Evolutionary conservation across 2,329 filamentous ascomycete species (phyloP).

Genomic region (Lojkania enalia): DNA sequence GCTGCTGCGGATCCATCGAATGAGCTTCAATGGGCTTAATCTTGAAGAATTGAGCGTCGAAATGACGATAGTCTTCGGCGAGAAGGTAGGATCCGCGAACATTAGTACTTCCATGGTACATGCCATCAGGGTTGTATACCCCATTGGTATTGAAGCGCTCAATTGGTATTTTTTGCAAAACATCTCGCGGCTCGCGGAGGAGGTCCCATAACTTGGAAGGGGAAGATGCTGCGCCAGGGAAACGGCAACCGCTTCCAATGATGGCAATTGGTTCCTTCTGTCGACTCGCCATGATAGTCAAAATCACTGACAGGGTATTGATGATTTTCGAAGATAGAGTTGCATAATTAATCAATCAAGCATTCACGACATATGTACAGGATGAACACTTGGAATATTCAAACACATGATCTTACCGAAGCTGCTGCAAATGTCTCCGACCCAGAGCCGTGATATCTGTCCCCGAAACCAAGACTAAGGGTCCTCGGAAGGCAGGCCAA

Average conservation of each 20-base stretch:
- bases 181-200: slow-evolving; percentile 28
- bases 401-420: too few species aligned
- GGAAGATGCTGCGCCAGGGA: slow-evolving; percentile 31
- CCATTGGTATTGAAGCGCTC: slow-evolving; percentile 7
- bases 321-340: too few species aligned
- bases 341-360: too few species aligned
- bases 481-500: too few species aligned
- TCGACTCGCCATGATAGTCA: too few species aligned
- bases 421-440: too few species aligned
- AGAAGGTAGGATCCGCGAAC: slow-evolving; percentile 8
- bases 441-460: too few species aligned
- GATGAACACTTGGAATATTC: too few species aligned
- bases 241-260: slow-evolving; percentile 40
- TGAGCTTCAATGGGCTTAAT: slow-evolving; percentile 14
- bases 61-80: slow-evolving; percentile 5
- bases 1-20: slow-evolving; percentile 20
- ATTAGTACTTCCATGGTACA: slow-evolving; percentile 20
- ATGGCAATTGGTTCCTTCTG: slow-evolving; percentile 36
- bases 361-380: too few species aligned
- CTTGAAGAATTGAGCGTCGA: slow-evolving; percentile 20
- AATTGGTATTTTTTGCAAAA: slow-evolving; percentile 20
- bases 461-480: too few species aligned
- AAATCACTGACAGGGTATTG: too few species aligned
- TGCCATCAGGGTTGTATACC: not conserved
- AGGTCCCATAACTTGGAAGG: slow-evolving; percentile 39